These are phyloP conservation scores for Penicillium paradoxum DNA, from an alignment of 495 filamentous ascomycete species.

Conservation along the genomic window DNA sequence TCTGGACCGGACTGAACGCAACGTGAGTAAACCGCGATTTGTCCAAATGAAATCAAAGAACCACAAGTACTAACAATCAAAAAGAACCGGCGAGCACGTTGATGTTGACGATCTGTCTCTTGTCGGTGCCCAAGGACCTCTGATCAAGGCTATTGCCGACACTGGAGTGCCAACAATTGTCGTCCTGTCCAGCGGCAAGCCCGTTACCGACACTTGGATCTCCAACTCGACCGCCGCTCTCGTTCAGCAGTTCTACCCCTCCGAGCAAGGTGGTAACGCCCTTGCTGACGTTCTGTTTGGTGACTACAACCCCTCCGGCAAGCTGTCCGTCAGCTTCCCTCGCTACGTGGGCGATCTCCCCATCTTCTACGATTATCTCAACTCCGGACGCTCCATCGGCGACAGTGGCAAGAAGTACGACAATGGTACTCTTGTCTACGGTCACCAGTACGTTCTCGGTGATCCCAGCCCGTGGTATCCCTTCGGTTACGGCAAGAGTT, in stretches of 20 bases:
- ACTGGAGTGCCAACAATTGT: slow-evolving; percentile 65
- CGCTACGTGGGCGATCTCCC: slow-evolving; percentile 60
- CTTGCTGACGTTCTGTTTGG: slow-evolving; percentile 66
- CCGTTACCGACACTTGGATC: slow-evolving; percentile 65
- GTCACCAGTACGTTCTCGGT: slow-evolving; percentile 60
- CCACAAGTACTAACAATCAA: background rate
- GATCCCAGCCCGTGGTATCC: slow-evolving; percentile 54
- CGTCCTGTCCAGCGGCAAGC: slow-evolving; percentile 65
- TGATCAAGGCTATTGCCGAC: slow-evolving; percentile 57
- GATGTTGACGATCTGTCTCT: slow-evolving; percentile 57
- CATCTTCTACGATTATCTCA: slow-evolving; percentile 66
- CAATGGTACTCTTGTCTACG: slow-evolving; percentile 60
- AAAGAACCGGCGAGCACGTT: slow-evolving; percentile 65
- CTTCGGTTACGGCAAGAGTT: slow-evolving; percentile 66
- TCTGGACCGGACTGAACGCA: slow-evolving; percentile 65
- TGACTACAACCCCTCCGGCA: slow-evolving; percentile 59
- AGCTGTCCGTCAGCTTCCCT: slow-evolving; percentile 64
- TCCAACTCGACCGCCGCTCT: slow-evolving; percentile 53
- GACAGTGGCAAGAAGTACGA: slow-evolving; percentile 43
- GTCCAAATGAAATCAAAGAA: background rate
- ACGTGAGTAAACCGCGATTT: slow-evolving; percentile 30
- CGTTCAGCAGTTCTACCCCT: slow-evolving; percentile 68
- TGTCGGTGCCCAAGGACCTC: slow-evolving; percentile 63
- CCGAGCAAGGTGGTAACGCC: slow-evolving; percentile 56
- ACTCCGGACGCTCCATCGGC: slow-evolving; percentile 52